These are phyloP conservation scores for Phialemoniopsis sp. DNA, from an alignment of 2,329 filamentous ascomycete species.

Conservation along the genomic window DNA sequence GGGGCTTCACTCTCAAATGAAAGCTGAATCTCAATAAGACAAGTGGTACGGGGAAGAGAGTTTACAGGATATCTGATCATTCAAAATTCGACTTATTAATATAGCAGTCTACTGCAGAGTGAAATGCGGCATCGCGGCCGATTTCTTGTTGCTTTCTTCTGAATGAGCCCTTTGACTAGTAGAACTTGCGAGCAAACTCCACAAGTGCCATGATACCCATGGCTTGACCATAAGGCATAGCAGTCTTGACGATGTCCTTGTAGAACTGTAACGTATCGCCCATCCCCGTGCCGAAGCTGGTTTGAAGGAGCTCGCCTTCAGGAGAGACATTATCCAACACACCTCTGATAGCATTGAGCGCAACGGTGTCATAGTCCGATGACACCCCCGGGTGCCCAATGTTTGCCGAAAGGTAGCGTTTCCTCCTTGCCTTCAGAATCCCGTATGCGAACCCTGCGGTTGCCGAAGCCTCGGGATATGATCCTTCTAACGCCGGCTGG, in stretches of 20 bases:
- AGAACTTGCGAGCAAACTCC: no score
- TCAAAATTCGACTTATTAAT: no score
- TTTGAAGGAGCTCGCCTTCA: constrained; percentile 67
- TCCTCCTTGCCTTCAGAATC: constrained; percentile 68
- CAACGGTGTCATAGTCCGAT: constrained; percentile 58
- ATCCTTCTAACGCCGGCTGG: constrained; percentile 59
- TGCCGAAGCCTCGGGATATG: constrained; percentile 72
- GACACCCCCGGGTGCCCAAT: no score
- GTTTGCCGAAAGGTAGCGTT: constrained; percentile 60
- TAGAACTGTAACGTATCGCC: constrained; percentile 71
- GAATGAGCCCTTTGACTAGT: no score
- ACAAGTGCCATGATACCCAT: constrained; percentile 82
- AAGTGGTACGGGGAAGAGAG: no score
- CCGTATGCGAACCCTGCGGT: constrained; percentile 80
- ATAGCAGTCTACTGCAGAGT: no score
- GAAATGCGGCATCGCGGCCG: no score
- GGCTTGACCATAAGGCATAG: constrained; percentile 81
- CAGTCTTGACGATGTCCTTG: constrained; percentile 69
- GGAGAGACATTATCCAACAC: constrained; percentile 62
- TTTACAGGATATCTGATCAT: no score
- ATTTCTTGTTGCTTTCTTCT: no score
- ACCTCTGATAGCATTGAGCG: constrained; percentile 60
- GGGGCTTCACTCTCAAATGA: no score
- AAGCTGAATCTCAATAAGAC: no score
- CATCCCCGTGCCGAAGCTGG: constrained; percentile 78